Percentiles rank a stretch among this genome's conserved stretches.
phyloP scores from a whole-genome alignment of 2,329 filamentous ascomycete species.

The Fusarium luffae region DNA sequence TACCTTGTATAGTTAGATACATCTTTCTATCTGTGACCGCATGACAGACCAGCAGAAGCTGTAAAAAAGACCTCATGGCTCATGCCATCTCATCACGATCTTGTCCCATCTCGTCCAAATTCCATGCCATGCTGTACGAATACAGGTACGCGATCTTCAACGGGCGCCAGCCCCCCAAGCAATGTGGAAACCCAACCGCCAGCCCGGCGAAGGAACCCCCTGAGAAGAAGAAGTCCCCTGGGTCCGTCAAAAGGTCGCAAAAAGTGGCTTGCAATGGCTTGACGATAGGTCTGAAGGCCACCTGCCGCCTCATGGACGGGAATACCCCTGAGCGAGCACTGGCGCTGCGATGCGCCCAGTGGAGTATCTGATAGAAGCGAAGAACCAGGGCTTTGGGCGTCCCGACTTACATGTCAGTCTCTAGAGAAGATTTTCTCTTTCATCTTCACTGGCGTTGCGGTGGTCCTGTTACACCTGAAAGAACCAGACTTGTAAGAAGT shows the following conservation, averaged over 20 bases:
- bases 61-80: conserved; percentile 10
- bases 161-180: conserved; percentile 27
- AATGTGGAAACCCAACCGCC: conserved; percentile 34
- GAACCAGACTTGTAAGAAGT: neutral
- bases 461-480: neutral
- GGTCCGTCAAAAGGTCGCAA: conserved; percentile 23
- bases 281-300: conserved; percentile 23
- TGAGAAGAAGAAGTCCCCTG: conserved; percentile 25
- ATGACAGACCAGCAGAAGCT: conserved; percentile 35
- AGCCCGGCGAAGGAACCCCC: conserved; percentile 33
- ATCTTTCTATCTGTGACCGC: conserved; percentile 29
- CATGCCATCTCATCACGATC: conserved; percentile 35
- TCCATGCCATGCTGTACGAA: conserved; percentile 36
- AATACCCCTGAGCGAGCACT: conserved; percentile 41
- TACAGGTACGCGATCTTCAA: conserved; percentile 14
- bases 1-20: conserved; percentile 5
- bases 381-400: conserved; percentile 27
- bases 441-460: conserved; percentile 9
- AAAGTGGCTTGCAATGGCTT: conserved; percentile 28
- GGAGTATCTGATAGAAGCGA: conserved; percentile 22
- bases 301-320: conserved; percentile 25
- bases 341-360: conserved; percentile 46
- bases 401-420: conserved; percentile 36
- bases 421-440: conserved; percentile 8
- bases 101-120: conserved; percentile 37